Evolutionary conservation across 345 rosid species (phyloP).

Genomic region (Leavenworthia alabamica): DNA sequence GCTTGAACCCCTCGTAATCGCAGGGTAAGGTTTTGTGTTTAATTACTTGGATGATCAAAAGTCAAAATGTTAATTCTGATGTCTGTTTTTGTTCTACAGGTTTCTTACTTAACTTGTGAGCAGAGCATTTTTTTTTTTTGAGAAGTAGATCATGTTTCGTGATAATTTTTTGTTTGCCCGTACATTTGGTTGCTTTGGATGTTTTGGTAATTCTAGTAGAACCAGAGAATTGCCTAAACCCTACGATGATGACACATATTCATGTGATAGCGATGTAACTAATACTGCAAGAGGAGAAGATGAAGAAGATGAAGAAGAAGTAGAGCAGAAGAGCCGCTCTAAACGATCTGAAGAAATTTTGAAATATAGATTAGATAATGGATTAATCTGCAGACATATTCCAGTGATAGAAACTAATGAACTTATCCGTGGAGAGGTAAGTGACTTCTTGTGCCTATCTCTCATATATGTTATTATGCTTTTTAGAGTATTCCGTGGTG

Average conservation of each 20-base stretch:
- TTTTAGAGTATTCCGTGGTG: neutral
- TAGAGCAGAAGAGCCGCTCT: slow-evolving; percentile 42
- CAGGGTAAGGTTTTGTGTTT: slow-evolving; percentile 12
- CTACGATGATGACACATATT: slow-evolving; percentile 41
- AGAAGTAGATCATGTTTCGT: slow-evolving; percentile 43
- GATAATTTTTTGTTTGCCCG: slow-evolving; percentile 49
- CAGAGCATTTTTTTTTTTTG: neutral
- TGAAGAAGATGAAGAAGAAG: slow-evolving; percentile 39
- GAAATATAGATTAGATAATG: slow-evolving; percentile 58
- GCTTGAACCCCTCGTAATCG: slow-evolving; percentile 38
- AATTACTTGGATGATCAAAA: neutral
- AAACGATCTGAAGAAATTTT: slow-evolving; percentile 71
- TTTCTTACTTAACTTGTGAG: neutral
- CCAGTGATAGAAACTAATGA: slow-evolving; percentile 81
- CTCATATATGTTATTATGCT: neutral
- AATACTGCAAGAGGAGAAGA: slow-evolving; percentile 36
- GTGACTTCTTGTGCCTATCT: neutral
- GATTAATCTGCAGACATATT: slow-evolving; percentile 74
- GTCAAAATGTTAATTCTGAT: neutral
- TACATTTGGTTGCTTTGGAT: slow-evolving; percentile 85
- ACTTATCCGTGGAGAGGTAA: slow-evolving; percentile 84
- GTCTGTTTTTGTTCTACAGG: slow-evolving; percentile 2
- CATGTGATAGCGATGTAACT: slow-evolving; percentile 49
- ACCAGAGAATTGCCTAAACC: slow-evolving; percentile 35
- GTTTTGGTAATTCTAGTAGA: slow-evolving; percentile 63